phyloP scores from a whole-genome alignment of 2,329 filamentous ascomycete genomes.

The Annulohypoxylon truncatum region DNA sequence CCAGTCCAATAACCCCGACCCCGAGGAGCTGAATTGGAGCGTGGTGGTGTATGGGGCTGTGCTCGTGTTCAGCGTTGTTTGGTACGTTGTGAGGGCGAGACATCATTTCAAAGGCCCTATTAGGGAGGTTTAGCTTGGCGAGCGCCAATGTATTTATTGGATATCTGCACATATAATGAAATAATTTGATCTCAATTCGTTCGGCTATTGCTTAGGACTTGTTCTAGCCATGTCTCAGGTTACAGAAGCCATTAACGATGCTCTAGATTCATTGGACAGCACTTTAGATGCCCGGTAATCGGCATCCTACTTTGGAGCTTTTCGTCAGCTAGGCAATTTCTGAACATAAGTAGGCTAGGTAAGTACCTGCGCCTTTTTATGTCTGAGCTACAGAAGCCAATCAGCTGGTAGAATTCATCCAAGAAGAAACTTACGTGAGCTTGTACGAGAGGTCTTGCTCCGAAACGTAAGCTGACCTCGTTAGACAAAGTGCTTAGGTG shows the following conservation, averaged over 20 bases:
- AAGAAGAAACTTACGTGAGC: constrained; percentile 1
- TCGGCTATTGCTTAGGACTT: neutral
- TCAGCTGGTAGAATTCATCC: neutral
- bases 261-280: neutral
- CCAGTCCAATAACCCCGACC: constrained; percentile 45
- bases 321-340: neutral
- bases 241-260: neutral
- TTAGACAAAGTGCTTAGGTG: constrained; percentile 14
- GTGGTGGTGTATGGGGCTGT: constrained; percentile 57
- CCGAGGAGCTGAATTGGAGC: constrained; percentile 60
- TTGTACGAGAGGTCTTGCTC: neutral
- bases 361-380: neutral
- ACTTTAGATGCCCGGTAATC: neutral
- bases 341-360: neutral
- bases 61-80: constrained; percentile 59
- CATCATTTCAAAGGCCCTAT: constrained; percentile 61
- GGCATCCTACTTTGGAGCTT: neutral
- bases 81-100: constrained; percentile 57
- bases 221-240: neutral
- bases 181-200: neutral
- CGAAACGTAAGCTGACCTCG: constrained; percentile 12
- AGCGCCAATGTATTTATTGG: constrained; percentile 1
- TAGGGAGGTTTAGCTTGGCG: constrained; percentile 34
- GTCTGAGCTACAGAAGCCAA: neutral
- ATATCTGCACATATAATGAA: neutral